Percentiles rank a stretch among this genome's conserved stretches.
phyloP scores from a whole-genome alignment of 805 yeast species.

The Starmerella geochares region DNA sequence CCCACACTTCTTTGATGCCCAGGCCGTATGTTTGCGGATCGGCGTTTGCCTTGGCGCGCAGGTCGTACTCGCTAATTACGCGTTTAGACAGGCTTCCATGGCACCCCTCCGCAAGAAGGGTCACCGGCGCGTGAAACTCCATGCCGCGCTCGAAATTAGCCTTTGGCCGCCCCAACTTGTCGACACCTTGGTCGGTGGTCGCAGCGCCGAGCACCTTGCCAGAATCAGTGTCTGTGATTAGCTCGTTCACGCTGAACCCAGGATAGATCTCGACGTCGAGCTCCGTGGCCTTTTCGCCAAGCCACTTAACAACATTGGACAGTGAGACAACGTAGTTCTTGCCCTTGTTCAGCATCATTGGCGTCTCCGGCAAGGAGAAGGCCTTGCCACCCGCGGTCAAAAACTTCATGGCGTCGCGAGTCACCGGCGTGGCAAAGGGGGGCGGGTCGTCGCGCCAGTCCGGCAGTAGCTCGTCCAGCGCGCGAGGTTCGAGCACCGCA shows the following conservation, averaged over 20 bases:
- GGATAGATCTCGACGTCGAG: conserved; percentile 91
- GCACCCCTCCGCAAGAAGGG: conserved; percentile 95
- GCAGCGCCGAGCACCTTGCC: conserved; percentile 75
- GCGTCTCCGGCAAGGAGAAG: conserved; percentile 82
- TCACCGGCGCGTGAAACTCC: conserved; percentile 87
- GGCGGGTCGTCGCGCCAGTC: conserved; percentile 38
- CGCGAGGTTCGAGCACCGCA: conserved; percentile 85
- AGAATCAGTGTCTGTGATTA: conserved; percentile 47
- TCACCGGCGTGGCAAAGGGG: conserved; percentile 63
- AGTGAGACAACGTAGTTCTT: conserved; percentile 78
- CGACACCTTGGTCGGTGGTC: conserved; percentile 84
- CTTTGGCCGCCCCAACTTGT: conserved; percentile 64
- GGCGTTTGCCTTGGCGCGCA: conserved; percentile 44
- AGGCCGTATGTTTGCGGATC: conserved; percentile 85
- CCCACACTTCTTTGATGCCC: conserved; percentile 97
- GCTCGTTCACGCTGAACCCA: conserved; percentile 73
- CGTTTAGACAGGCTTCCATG: conserved; percentile 87
- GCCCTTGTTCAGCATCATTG: conserved; percentile 72
- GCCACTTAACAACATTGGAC: conserved; percentile 66
- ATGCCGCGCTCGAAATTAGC: conserved; percentile 87
- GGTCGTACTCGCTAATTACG: conserved; percentile 54
- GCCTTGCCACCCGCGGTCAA: conserved; percentile 47
- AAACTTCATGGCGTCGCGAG: conserved; percentile 62
- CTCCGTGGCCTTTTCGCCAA: conserved; percentile 83
- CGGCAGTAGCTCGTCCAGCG: conserved; percentile 76